A percentile compares a stretch with the other conserved stretches of the same genome.
These are phyloP conservation scores for Chaetomium olivaceum DNA, from an alignment of 2,329 filamentous ascomycete species.

Conservation along the genomic window DNA sequence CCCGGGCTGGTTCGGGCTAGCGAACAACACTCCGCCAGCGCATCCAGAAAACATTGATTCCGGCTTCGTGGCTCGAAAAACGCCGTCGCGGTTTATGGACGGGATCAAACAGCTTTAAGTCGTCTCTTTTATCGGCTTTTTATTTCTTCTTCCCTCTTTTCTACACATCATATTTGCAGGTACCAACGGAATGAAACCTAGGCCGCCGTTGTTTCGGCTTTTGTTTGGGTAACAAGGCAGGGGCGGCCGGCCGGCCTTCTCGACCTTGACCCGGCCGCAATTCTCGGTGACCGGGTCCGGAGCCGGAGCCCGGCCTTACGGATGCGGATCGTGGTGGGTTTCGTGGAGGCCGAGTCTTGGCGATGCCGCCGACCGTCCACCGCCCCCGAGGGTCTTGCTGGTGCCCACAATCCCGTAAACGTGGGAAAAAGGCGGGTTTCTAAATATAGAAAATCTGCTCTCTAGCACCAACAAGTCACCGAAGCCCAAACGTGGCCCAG, in stretches of 20 bases:
- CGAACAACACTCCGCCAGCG: slow-evolving; percentile 19
- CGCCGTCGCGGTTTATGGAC: neutral
- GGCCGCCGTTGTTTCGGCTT: slow-evolving; percentile 1
- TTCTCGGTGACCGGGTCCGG: slow-evolving; percentile 16
- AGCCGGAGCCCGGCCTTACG: slow-evolving; percentile 9
- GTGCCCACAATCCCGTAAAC: neutral
- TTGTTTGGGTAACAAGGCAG: slow-evolving; percentile 8
- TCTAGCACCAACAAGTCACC: slow-evolving; percentile 1
- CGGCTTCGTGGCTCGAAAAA: slow-evolving; percentile 4
- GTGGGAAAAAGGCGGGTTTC: slow-evolving; percentile 11
- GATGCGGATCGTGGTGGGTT: neutral
- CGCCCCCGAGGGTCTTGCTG: neutral
- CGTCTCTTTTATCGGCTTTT: neutral
- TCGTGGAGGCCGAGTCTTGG: slow-evolving; percentile 6
- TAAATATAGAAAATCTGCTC: slow-evolving; percentile 18
- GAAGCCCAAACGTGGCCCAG: slow-evolving; percentile 9
- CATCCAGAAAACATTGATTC: neutral
- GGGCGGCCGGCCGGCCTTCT: neutral
- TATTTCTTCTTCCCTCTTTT: neutral
- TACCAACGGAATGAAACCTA: neutral
- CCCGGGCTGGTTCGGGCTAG: neutral
- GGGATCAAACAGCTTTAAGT: neutral
- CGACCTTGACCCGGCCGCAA: neutral
- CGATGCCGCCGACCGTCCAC: slow-evolving; percentile 10
- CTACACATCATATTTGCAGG: too few species aligned